Evolutionary conservation across 2,329 filamentous ascomycete species (phyloP), one percentile per base, ranked within the genome.

Genomic region (Davidsoniella australis): DNA sequence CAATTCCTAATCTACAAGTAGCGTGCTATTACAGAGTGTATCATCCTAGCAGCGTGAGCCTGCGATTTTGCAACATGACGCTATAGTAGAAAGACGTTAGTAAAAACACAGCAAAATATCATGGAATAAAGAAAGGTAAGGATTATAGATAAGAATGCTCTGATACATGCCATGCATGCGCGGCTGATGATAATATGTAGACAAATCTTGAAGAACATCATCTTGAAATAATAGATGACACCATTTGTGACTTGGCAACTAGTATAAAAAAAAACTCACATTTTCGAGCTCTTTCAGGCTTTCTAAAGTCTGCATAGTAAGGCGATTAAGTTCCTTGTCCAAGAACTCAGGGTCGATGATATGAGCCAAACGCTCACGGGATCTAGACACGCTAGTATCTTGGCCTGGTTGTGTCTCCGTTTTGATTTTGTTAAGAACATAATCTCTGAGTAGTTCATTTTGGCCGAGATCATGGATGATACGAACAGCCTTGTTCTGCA

Each of bases 251-350:
- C 20, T 23, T 23, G 20, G 5, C 4, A 23, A 23, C 5, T 23
- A 23, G 4, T 23, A 23, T 8, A 18, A 37, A 40, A 33, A 18
- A 37, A 40, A 33, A 45, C 51, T 47, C 20, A 55, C 53, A 20
- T 53, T 49, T 16, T 55, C 50, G 10, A 53, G 40, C 39, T 49
- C 42, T 33, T 53, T 44, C 18, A 55, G 41, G 14, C 47, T 49
- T 18, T 39, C 40, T 16, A 45, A 18, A 9, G 45, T 47, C 39
- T 47, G 20, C 17, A 24, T 48, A 17, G 46, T 47, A 38, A 47
- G n/a, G 14, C 49, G 46, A 17, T 39, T 20, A 24, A 52, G 41
- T 8, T 52, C 50, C 4, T 36, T 38, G 17, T 52, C 46, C 37
- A 52, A 12, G 37, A 47, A 48, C 17, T 37, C 42, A 5, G 45